Percentiles rank a stretch among this genome's conserved stretches.
Evolutionary conservation across 2,329 filamentous ascomycete species (phyloP).

Genomic region (Epichloe sibirici): DNA sequence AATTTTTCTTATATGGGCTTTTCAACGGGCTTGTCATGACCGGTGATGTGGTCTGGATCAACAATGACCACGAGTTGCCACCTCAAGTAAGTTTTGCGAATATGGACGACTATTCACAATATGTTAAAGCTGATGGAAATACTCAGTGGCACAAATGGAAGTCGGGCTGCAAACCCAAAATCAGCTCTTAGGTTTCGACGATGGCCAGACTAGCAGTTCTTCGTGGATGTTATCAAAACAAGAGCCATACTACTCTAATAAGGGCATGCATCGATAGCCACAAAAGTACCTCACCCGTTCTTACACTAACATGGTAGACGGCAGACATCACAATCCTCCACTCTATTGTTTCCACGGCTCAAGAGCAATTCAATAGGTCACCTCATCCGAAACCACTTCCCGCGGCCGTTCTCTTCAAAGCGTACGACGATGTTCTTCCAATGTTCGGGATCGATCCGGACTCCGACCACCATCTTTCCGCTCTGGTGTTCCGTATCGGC

Average conservation of each 20-base stretch:
- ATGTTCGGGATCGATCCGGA: constrained; percentile 58
- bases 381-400: constrained; percentile 52
- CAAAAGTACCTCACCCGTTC: not conserved
- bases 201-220: constrained; percentile 3
- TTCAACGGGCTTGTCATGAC: not conserved
- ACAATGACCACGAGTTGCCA: not conserved
- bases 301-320: not conserved
- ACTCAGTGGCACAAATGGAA: constrained; percentile 15
- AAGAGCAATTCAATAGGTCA: constrained; percentile 46
- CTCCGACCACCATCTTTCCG: constrained; percentile 62
- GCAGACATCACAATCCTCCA: constrained; percentile 69
- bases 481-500: constrained; percentile 69
- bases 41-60: not conserved
- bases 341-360: constrained; percentile 60
- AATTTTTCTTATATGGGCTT: not conserved
- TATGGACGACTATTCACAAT: not conserved
- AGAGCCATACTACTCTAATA: constrained; percentile 43
- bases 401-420: constrained; percentile 66
- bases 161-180: not conserved
- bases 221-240: constrained; percentile 1
- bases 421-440: constrained; percentile 67
- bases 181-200: not conserved
- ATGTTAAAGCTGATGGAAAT: not conserved
- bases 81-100: not conserved
- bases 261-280: constrained; percentile 31